Base-by-base conservation (phyloP, 305 asterid genomes). In the Vinca major region DNA sequence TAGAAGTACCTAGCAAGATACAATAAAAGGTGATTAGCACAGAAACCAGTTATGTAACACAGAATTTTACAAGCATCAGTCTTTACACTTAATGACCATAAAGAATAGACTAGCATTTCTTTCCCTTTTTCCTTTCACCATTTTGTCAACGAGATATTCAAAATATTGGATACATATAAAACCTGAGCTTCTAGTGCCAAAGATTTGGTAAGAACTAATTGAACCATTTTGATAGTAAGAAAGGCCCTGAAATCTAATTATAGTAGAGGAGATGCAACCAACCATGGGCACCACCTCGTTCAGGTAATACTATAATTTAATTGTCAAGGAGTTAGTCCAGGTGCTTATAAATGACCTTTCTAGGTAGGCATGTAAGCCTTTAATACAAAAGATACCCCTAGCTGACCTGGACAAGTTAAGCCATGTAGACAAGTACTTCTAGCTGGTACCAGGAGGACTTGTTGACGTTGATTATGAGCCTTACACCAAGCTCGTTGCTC, bases 1-100 rank as follows among this genome's bases (percentile, higher is more conserved):
- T 55, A 61, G 72, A 70, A 74, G 72, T 70, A 67, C 99, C 99
- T 92, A 26, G 33, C 9, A 47, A 76, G 75, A 77, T 49, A 48
- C 52, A 71, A 77, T 36, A 21, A 70, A 26, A 49, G 19, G 52
- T 50, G 12, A 70, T 70, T 49, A 79, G 67, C 66, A 57, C 44
- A n/a, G 71, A 26, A 65, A 70, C 40, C 47, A 61, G 40, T 63
- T 36, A n/a, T 52, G 10, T 62, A 2, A 3, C 7, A 10, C 12
- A 53, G 37, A 57, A 19, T 12, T 37, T 61, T 7, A 41, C 47
- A 37, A 39, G 26, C 14, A 37, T 5, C 26, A 2, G 26, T 61
- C 21, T 60, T 56, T 58, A 26, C 36, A 44, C 47, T 17, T 17
- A 43, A 47, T 26, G 20, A 9, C 21, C 41, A 44, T 26, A 26